phyloP scores from a whole-genome alignment of 2,329 filamentous ascomycete genomes.

The Blastomyces parvus region DNA sequence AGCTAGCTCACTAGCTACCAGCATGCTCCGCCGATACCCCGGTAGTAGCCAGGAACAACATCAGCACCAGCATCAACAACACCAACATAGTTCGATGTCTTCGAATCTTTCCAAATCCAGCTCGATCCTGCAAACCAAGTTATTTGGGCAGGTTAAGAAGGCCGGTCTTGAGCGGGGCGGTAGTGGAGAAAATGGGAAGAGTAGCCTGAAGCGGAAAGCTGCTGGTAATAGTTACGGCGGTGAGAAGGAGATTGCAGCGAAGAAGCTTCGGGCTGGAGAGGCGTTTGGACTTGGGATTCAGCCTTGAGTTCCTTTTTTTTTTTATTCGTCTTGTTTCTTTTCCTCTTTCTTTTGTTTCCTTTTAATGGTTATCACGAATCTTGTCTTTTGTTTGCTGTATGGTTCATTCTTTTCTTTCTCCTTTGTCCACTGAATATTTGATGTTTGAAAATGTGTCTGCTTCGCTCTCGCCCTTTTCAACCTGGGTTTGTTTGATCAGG shows the following conservation, averaged over 20 bases:
- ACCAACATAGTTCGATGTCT: slow-evolving; percentile 20
- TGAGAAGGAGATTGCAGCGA: slow-evolving; percentile 29
- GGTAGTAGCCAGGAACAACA: slow-evolving; percentile 29
- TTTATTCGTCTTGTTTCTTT: not conserved
- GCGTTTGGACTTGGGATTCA: slow-evolving; percentile 50
- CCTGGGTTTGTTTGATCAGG: not conserved
- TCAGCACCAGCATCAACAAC: not conserved
- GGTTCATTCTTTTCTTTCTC: not conserved
- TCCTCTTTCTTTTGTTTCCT: not conserved
- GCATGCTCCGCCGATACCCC: slow-evolving; percentile 56
- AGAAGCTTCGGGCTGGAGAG: slow-evolving; percentile 43
- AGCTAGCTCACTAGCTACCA: slow-evolving; percentile 66
- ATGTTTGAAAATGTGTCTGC: too few relatives aligned
- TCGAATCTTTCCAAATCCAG: slow-evolving; percentile 36
- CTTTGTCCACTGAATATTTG: not conserved
- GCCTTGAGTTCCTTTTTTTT: slow-evolving; percentile 20
- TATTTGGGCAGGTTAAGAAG: slow-evolving; percentile 55
- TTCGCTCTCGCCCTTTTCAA: not conserved
- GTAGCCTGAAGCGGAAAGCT: slow-evolving; percentile 32
- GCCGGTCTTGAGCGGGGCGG: slow-evolving; percentile 32
- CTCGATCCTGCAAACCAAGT: slow-evolving; percentile 49
- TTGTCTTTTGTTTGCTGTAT: not conserved
- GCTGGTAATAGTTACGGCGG: slow-evolving; percentile 24
- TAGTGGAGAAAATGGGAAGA: slow-evolving; percentile 7
- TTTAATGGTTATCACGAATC: not conserved